phyloP scores from a whole-genome alignment of 2,329 filamentous ascomycete genomes.

The Paracoccidioides lutzii region DNA sequence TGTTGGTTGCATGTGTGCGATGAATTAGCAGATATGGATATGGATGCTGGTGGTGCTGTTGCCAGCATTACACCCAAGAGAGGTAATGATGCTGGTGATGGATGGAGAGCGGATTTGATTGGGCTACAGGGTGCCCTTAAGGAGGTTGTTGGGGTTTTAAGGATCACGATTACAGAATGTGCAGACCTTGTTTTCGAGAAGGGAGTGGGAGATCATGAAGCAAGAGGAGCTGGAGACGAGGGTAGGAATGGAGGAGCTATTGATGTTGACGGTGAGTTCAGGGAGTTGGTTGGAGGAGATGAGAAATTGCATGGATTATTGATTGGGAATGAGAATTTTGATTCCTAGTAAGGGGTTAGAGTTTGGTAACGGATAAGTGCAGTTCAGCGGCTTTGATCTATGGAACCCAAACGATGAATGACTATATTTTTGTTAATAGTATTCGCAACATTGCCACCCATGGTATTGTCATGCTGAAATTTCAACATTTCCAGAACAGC shows the following conservation, averaged over 20 bases:
- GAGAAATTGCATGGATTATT: slow-evolving; percentile 18
- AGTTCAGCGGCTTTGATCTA: too few relatives aligned
- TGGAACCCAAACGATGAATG: too few relatives aligned
- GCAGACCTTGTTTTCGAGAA: background rate
- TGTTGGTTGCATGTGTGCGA: slow-evolving; percentile 48
- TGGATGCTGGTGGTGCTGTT: too few relatives aligned
- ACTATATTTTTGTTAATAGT: too few relatives aligned
- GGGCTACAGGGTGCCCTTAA: slow-evolving; percentile 20
- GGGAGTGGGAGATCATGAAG: background rate
- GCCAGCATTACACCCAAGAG: too few relatives aligned
- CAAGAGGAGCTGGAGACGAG: slow-evolving; percentile 13
- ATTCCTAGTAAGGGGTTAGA: background rate
- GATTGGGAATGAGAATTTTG: slow-evolving; percentile 7
- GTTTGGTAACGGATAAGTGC: too few relatives aligned
- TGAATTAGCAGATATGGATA: slow-evolving; percentile 17
- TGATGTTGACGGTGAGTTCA: slow-evolving; percentile 23
- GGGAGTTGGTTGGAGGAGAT: slow-evolving; percentile 26
- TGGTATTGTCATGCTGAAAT: too few relatives aligned
- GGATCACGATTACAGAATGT: slow-evolving; percentile 15
- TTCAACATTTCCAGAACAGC: too few relatives aligned
- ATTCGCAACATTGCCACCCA: too few relatives aligned
- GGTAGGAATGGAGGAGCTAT: slow-evolving; percentile 15
- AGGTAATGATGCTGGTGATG: background rate
- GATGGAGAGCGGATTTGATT: slow-evolving; percentile 8
- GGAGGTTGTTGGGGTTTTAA: slow-evolving; percentile 18